Percentiles rank a stretch among this genome's conserved stretches.
These are phyloP conservation scores for Tetrastigma voinierianum DNA, from an alignment of 164 flowering plant species.

Conservation along the genomic window DNA sequence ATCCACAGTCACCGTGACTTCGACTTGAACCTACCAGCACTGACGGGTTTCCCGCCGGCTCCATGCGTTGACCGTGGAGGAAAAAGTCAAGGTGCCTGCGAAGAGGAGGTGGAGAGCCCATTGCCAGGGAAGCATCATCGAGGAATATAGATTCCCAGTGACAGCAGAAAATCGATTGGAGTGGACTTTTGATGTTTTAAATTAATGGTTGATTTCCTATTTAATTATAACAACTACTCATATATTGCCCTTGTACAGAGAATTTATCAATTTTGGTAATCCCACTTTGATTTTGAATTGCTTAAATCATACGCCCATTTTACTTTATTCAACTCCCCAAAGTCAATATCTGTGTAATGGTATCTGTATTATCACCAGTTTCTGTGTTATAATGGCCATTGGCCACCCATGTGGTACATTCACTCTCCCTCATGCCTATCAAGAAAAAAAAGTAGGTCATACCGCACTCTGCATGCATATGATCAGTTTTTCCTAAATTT, in stretches of 20 bases:
- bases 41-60: slow-evolving; percentile 27
- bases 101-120: slow-evolving; percentile 45
- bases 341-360: neutral
- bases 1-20: slow-evolving; percentile 27
- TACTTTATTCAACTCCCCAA: neutral
- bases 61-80: neutral
- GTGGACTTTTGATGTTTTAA: no score
- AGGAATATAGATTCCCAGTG: no score
- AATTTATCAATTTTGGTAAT: no score
- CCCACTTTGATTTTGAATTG: neutral
- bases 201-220: no score
- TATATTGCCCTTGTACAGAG: no score
- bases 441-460: no score
- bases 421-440: neutral
- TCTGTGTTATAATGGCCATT: neutral
- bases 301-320: neutral
- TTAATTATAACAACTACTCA: no score
- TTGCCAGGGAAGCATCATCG: slow-evolving; percentile 16
- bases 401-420: neutral
- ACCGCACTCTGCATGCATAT: no score
- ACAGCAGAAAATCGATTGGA: no score
- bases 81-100: slow-evolving; percentile 9
- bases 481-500: no score
- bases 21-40: slow-evolving; percentile 50
- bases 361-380: neutral